Percentiles rank a stretch among this genome's conserved stretches.
Conservation (phyloP, 805 yeast species). For the Candida odintsovae region DNA sequence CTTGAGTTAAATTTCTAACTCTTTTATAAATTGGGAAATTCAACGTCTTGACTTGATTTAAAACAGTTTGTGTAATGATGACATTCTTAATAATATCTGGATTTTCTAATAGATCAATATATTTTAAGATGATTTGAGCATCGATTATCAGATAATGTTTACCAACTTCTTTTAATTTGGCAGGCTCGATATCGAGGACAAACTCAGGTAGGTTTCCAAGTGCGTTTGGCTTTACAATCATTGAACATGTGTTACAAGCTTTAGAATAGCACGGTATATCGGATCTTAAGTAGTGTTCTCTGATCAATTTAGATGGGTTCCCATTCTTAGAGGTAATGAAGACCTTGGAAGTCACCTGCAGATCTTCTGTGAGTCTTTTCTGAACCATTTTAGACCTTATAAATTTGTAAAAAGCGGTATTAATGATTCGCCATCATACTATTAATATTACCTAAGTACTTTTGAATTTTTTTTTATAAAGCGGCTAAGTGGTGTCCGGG, state of each 20-base stretch:
- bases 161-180: slow-evolving; percentile 41
- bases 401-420: not conserved
- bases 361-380: slow-evolving; percentile 43
- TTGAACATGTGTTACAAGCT: slow-evolving; percentile 58
- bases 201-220: slow-evolving; percentile 61
- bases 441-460: no score
- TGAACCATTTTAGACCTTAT: slow-evolving; percentile 1
- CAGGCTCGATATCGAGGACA: slow-evolving; percentile 59
- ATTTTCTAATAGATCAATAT: slow-evolving; percentile 85
- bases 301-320: slow-evolving; percentile 80
- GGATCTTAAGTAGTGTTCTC: slow-evolving; percentile 88
- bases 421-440: not conserved
- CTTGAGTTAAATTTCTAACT: slow-evolving; percentile 67
- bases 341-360: slow-evolving; percentile 78
- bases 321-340: slow-evolving; percentile 90
- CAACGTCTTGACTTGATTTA: slow-evolving; percentile 86
- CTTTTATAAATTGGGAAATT: slow-evolving; percentile 87
- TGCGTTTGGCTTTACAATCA: slow-evolving; percentile 53
- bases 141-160: slow-evolving; percentile 81
- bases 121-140: slow-evolving; percentile 81
- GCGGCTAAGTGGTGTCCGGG: not conserved
- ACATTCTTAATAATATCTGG: slow-evolving; percentile 77
- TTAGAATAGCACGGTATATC: slow-evolving; percentile 90
- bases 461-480: not conserved
- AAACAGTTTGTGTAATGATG: slow-evolving; percentile 88